Evolutionary conservation across 495 filamentous ascomycete genomes (phyloP).

Genomic region (Aspergillus steynii): DNA sequence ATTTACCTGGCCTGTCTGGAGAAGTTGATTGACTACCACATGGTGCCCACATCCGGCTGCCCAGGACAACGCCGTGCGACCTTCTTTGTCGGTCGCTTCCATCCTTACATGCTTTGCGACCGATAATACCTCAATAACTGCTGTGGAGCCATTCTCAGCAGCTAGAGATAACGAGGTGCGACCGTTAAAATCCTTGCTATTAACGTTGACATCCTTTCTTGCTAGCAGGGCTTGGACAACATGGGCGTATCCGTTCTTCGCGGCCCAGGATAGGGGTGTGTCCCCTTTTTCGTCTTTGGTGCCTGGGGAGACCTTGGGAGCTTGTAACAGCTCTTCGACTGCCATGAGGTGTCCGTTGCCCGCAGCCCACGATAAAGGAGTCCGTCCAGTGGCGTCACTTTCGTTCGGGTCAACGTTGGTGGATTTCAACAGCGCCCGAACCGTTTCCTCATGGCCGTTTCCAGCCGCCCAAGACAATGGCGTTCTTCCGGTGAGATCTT

Average conservation of each 20-base stretch:
- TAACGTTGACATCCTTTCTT: neutral
- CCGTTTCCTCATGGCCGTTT: slow-evolving; percentile 8
- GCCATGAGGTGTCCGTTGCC: slow-evolving; percentile 5
- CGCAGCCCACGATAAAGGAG: slow-evolving; percentile 15
- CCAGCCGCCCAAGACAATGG: slow-evolving; percentile 17
- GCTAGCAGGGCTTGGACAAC: neutral
- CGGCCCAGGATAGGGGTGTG: neutral
- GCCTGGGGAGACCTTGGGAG: neutral
- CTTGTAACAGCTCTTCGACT: slow-evolving; percentile 5
- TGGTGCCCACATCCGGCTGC: neutral
- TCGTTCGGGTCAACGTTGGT: slow-evolving; percentile 3
- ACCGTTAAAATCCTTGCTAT: neutral
- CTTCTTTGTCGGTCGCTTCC: neutral
- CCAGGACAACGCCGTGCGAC: neutral
- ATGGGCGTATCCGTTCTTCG: neutral
- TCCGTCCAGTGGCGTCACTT: slow-evolving; percentile 3
- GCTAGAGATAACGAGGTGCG: neutral
- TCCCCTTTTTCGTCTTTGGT: neutral
- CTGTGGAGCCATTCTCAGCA: neutral
- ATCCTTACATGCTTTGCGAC: neutral
- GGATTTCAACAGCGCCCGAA: slow-evolving; percentile 9
- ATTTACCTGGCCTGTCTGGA: neutral
- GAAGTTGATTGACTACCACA: neutral
- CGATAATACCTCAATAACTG: neutral
- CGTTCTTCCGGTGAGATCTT: neutral